A percentile compares a stretch with the other conserved stretches of the same genome.
phyloP scores from a whole-genome alignment of 2,329 filamentous ascomycete genomes.

The Trichoderma koningiopsis region DNA sequence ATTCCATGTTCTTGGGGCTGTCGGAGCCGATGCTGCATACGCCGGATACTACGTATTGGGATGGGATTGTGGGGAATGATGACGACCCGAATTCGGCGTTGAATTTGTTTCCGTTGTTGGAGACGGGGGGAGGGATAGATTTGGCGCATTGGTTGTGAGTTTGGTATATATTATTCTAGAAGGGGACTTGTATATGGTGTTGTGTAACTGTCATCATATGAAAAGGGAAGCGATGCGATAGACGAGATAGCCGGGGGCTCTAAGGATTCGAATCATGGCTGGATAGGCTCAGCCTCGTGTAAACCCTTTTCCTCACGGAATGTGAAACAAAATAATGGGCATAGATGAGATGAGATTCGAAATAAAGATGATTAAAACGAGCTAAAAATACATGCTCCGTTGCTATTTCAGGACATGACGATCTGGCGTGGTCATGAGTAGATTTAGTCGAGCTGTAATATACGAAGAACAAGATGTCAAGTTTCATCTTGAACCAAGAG shows the following conservation, averaged over 20 bases:
- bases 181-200: too few relatives aligned
- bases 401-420: background rate
- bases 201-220: background rate
- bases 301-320: background rate
- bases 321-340: background rate
- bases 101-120: constrained; percentile 55
- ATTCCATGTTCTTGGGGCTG: constrained; percentile 44
- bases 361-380: background rate
- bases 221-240: background rate
- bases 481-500: background rate
- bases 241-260: background rate
- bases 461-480: background rate
- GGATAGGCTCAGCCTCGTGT: too few relatives aligned
- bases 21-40: constrained; percentile 44
- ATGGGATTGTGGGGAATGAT: constrained; percentile 42
- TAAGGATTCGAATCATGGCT: background rate
- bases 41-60: constrained; percentile 46
- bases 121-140: constrained; percentile 56
- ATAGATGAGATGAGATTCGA: background rate
- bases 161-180: background rate
- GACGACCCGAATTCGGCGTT: constrained; percentile 48
- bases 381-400: background rate
- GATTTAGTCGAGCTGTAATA: background rate
- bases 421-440: background rate
- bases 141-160: constrained; percentile 45